Conservation (phyloP, 768 basidiomycete genomes). For the Chalciporus pseudorubinellus region DNA sequence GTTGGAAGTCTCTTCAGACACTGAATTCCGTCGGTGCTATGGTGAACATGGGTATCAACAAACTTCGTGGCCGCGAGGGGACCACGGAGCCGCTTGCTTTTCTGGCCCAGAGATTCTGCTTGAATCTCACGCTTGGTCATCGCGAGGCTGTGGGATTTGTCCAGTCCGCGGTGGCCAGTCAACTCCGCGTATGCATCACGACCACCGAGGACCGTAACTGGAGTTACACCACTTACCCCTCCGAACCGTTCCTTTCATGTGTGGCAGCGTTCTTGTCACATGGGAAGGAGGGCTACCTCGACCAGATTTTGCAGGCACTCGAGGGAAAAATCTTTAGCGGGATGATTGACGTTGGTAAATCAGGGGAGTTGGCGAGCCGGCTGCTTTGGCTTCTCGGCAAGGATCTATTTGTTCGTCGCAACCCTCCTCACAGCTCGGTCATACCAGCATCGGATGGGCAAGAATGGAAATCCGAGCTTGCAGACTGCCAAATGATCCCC, state of each 20-base stretch:
- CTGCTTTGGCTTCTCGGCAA: constrained; percentile 1
- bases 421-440: too few species aligned
- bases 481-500: constrained; percentile 5
- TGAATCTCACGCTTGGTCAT: constrained; percentile 2
- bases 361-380: neutral
- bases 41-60: too few species aligned
- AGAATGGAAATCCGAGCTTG: neutral
- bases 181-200: constrained; percentile 5
- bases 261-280: neutral
- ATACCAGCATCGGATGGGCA: too few species aligned
- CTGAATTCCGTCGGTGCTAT: too few species aligned
- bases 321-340: neutral
- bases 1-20: too few species aligned
- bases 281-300: too few species aligned
- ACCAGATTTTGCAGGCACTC: neutral
- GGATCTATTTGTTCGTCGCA: neutral
- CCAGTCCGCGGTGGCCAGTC: constrained; percentile 1
- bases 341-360: constrained; percentile 1
- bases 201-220: neutral
- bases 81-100: neutral
- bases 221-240: constrained; percentile 8
- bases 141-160: neutral
- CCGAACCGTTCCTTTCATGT: constrained; percentile 8
- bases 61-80: neutral
- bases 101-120: constrained; percentile 4